Percentiles rank a stretch among this genome's conserved stretches.
These are phyloP conservation scores for Sporothrix inflata DNA, from an alignment of 2,329 filamentous ascomycete species.

Conservation along the genomic window DNA sequence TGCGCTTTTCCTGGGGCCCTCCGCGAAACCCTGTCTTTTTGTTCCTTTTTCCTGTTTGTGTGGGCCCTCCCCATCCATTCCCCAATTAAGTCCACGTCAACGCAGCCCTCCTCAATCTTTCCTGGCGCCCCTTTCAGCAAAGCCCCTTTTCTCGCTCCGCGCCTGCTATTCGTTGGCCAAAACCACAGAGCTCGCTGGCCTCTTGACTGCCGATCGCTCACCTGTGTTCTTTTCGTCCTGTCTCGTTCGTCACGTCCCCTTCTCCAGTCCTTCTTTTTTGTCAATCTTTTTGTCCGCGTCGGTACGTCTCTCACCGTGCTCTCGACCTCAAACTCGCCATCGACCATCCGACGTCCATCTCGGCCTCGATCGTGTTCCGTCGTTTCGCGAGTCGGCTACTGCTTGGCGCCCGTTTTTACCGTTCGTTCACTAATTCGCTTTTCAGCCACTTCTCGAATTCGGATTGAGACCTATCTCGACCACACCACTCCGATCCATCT, in stretches of 20 bases:
- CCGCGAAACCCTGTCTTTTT: conserved; percentile 19
- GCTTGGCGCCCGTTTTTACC: background rate
- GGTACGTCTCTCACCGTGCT: conserved; percentile 6
- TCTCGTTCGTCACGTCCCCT: background rate
- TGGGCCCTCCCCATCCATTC: conserved; percentile 20
- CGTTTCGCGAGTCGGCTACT: background rate
- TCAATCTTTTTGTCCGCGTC: background rate
- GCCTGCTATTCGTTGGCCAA: conserved; percentile 7
- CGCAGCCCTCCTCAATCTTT: conserved; percentile 13
- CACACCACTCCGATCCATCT: background rate
- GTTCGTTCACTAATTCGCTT: background rate
- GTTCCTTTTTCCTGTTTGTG: conserved; percentile 15
- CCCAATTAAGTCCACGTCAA: conserved; percentile 30
- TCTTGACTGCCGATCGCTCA: conserved; percentile 18
- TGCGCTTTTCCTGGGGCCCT: background rate
- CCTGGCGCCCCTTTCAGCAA: conserved; percentile 19
- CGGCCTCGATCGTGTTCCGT: background rate
- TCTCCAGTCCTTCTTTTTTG: background rate
- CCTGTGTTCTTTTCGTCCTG: conserved; percentile 5
- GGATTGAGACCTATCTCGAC: background rate
- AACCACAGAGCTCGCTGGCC: conserved; percentile 13
- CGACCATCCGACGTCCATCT: background rate
- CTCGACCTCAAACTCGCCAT: background rate
- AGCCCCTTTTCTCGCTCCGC: conserved; percentile 27
- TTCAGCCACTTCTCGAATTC: background rate